Base-by-base conservation (phyloP, 108 stramenopile species). In the Mediolabrus comicus region DNA sequence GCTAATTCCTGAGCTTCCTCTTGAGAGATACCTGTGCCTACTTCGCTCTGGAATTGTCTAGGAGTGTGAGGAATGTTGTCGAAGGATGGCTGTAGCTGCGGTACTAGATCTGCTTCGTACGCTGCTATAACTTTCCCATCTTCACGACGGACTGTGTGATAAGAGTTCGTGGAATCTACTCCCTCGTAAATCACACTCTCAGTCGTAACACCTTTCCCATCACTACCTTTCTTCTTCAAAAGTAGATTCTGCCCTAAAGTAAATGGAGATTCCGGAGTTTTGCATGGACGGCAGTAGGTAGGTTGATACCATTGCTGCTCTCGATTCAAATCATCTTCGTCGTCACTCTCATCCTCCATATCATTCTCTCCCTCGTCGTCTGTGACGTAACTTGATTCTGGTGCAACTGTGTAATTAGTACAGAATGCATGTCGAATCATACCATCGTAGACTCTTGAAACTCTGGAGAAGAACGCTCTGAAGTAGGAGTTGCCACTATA, bases 41-140 rank as follows among this genome's bases (percentile, higher is more conserved):
- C 46, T 28, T 74, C 72, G 19, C 62, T 51, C 3, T 14, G 4
- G 60, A 60, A 74, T 4, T 38, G 24, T 1, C 13, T 11, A 0
- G 56, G 13, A 11, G 38, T 41, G 17, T 28, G 16, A 6, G 72
- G 72, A 7, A 74, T 53, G n/a, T 49, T 36, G 1, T 64, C 53
- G 3, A 74, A 26, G 16, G 59, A 64, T 27, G 72, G 58, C 14
- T 74, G 64, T 17, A 65, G 30, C 4, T 65, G 25, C 13, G 59
- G 31, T 13, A 25, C 3, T 0, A 74, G 32, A 16, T 55, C 34
- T 11, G 64, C 56, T n/a, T 29, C 43, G n/a, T 65, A 30, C 2
- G 46, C 49, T 12, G 36, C 16, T 3, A 25, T 43, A 16, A 2
- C 4, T 22, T 28, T 8, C 0, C 62, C 64, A 28, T 65, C 32